These are phyloP conservation scores for Cyphellophora attinorum DNA, from an alignment of 2,329 filamentous ascomycete genomes.

Conservation along the genomic window DNA sequence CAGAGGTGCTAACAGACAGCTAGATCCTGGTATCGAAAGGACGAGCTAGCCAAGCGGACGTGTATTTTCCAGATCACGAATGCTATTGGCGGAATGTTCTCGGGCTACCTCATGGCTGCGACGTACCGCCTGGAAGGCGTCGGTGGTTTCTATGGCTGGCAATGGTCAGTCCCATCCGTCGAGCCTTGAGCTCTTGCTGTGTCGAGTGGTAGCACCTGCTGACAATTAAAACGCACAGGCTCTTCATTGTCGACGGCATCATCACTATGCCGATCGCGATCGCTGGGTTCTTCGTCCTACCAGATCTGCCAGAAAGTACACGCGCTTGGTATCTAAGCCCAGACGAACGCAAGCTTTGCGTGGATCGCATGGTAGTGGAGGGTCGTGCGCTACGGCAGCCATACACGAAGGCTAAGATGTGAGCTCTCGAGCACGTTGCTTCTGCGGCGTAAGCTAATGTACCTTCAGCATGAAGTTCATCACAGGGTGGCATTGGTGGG, in stretches of 20 bases:
- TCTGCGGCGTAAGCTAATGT: too few relatives aligned
- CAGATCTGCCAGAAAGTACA: conserved; percentile 20
- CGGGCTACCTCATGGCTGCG: conserved; percentile 45
- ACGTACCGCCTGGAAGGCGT: conserved; percentile 40
- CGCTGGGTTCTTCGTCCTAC: conserved; percentile 32
- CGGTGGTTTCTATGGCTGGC: conserved; percentile 44
- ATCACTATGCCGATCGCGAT: conserved; percentile 34
- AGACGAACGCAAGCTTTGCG: too few relatives aligned
- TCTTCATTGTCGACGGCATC: conserved; percentile 29
- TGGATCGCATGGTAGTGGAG: too few relatives aligned
- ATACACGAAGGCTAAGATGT: too few relatives aligned
- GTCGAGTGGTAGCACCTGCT: too few relatives aligned
- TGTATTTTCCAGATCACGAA: conserved; percentile 42
- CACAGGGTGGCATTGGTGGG: too few relatives aligned
- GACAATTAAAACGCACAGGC: too few relatives aligned
- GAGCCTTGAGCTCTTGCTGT: too few relatives aligned
- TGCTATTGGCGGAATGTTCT: conserved; percentile 32
- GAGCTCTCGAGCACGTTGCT: too few relatives aligned
- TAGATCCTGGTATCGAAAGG: conserved; percentile 41
- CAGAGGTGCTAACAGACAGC: too few relatives aligned
- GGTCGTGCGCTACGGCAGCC: too few relatives aligned
- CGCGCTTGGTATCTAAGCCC: conserved; percentile 25
- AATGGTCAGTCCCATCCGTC: conserved; percentile 33
- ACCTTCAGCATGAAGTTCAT: too few relatives aligned
- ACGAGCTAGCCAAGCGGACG: conserved; percentile 41